Base-by-base conservation (phyloP, 352 stramenopile genomes). In the Phytophthora uliginosa region DNA sequence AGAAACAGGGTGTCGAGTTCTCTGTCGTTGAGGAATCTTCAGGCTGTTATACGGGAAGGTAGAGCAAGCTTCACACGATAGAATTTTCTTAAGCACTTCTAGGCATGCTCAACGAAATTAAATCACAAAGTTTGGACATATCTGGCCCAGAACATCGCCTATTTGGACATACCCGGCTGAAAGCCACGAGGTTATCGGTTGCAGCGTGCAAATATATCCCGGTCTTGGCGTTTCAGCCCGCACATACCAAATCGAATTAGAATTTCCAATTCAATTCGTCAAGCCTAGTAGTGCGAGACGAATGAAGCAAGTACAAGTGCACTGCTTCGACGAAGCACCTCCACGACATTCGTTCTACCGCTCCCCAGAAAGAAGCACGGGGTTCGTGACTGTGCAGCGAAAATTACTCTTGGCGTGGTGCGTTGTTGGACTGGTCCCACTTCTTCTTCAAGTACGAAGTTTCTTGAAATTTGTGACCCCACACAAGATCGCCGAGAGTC, bases 381-480 rank as follows among this genome's bases (percentile, higher is more conserved):
- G 47, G 28, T 54, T 54, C 47, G 47, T 54, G 20, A 31, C 47
- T n/a, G 20, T 54, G 13, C 20, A 54, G 20, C 47, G 47, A 4
- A 54, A 33, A 15, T 54, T 54, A 28, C 47, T 54, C 12, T 10
- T 54, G 47, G 47, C 47, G n/a, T 54, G 47, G 20, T 54, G 47
- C 10, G 5, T 54, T 54, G 47, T 54, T 20, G 47, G 47, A 17
- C 20, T 54, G 18, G 47, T 7, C 12, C 47, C 47, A 28, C 47
- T 54, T 10, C 0, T 54, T 54, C 47, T 54, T 31, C 47, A 54
- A 31, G 4, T 31, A 31, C 47, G 20, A 31, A 54, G 47, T 10
- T 54, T 54, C 47, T 20, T 54, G 47, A 54, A 51, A 26, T 51
- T 51, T n/a, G 45, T 51, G 45, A 17, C 45, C 7, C 45, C 45